phyloP scores from a whole-genome alignment of 2,329 filamentous ascomycete genomes.

The Fusarium sp. region DNA sequence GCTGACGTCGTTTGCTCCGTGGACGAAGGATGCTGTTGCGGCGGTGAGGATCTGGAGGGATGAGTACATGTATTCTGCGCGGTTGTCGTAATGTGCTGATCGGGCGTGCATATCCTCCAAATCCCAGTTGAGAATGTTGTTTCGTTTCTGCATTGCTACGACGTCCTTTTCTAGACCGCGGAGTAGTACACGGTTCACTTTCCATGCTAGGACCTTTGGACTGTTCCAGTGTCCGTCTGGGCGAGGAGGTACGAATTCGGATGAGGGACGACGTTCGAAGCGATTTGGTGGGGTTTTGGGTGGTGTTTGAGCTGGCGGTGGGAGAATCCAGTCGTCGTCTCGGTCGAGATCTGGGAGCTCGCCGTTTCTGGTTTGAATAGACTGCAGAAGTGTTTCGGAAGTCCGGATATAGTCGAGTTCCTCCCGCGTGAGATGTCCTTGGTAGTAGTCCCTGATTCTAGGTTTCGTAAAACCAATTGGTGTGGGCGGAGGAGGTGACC shows the following conservation, averaged over 20 bases:
- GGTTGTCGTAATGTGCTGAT: slow-evolving; percentile 71
- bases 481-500: slow-evolving; percentile 52
- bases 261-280: slow-evolving; percentile 13
- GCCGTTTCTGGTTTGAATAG: slow-evolving; percentile 48
- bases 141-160: slow-evolving; percentile 59
- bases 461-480: slow-evolving; percentile 57
- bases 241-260: slow-evolving; percentile 49
- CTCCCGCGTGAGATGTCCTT: slow-evolving; percentile 60
- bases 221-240: slow-evolving; percentile 56
- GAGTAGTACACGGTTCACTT: slow-evolving; percentile 56
- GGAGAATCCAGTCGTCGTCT: slow-evolving; percentile 50
- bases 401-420: slow-evolving; percentile 56
- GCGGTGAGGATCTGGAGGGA: slow-evolving; percentile 72
- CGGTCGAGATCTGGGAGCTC: slow-evolving; percentile 45
- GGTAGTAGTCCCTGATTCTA: slow-evolving; percentile 62
- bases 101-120: slow-evolving; percentile 65
- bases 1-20: slow-evolving; percentile 76
- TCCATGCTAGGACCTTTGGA: slow-evolving; percentile 56
- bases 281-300: slow-evolving; percentile 25
- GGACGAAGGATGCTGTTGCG: slow-evolving; percentile 71
- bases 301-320: slow-evolving; percentile 46
- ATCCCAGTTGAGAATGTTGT: slow-evolving; percentile 62
- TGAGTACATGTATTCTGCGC: slow-evolving; percentile 70
- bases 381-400: slow-evolving; percentile 51
- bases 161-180: slow-evolving; percentile 63